phyloP scores from a whole-genome alignment of 179 eudicot genomes.

The Gypsophila paniculata region DNA sequence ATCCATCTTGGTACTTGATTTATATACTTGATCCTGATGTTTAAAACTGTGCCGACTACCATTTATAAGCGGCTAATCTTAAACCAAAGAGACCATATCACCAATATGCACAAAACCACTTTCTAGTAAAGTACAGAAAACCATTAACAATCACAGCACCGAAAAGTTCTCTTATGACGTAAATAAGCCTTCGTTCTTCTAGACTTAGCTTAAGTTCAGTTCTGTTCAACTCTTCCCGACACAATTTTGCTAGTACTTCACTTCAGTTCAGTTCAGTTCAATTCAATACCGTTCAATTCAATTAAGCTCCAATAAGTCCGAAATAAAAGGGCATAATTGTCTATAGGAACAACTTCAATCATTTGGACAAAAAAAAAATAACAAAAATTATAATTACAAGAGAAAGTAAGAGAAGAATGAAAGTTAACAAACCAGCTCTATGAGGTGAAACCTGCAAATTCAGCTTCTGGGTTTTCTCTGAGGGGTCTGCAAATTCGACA shows the following conservation, averaged over 20 bases:
- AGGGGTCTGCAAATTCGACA: conserved; percentile 23
- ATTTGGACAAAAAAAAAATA: not conserved
- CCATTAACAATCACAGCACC: not conserved
- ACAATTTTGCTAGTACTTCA: too few relatives aligned
- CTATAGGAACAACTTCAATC: not conserved
- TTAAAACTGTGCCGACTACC: too few relatives aligned
- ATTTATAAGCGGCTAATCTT: too few relatives aligned
- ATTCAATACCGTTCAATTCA: too few relatives aligned
- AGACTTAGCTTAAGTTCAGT: not conserved
- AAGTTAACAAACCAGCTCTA: conserved; percentile 64
- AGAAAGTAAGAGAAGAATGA: not conserved
- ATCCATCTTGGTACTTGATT: too few relatives aligned
- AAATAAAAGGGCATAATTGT: too few relatives aligned
- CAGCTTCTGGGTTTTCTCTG: conserved; percentile 45
- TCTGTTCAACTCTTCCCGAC: not conserved
- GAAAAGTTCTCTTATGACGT: too few relatives aligned
- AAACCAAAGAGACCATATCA: not conserved
- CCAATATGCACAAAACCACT: not conserved
- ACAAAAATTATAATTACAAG: not conserved
- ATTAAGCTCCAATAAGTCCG: too few relatives aligned
- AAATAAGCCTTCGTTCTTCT: too few relatives aligned
- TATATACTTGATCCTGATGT: too few relatives aligned
- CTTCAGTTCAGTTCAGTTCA: too few relatives aligned
- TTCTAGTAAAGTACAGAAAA: not conserved
- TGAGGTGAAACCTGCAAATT: conserved; percentile 87